Percentiles rank a stretch among this genome's conserved stretches.
phyloP scores from a whole-genome alignment of 805 yeast genomes.

The Candida succiphila region DNA sequence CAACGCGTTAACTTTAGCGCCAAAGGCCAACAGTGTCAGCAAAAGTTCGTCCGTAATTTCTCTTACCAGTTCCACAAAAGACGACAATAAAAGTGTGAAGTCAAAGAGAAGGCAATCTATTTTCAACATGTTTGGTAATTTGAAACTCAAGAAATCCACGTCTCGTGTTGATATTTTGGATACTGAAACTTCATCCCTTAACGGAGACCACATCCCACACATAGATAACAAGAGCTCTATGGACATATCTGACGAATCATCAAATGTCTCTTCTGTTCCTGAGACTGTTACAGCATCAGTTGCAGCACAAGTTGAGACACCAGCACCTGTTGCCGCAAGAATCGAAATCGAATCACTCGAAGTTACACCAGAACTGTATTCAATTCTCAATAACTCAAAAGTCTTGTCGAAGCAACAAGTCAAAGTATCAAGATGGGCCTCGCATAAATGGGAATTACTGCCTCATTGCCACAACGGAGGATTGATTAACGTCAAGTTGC shows the following conservation, averaged over 20 bases:
- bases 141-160: background rate
- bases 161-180: background rate
- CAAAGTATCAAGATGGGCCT: slow-evolving; percentile 16
- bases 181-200: background rate
- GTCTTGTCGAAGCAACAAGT: slow-evolving; percentile 13
- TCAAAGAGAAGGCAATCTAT: slow-evolving; percentile 16
- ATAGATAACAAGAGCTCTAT: too few species aligned
- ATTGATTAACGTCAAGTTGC: too few species aligned
- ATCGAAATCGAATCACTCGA: background rate
- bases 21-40: too few species aligned
- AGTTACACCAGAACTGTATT: slow-evolving; percentile 3
- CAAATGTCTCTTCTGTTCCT: background rate
- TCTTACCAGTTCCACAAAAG: too few species aligned
- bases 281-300: background rate
- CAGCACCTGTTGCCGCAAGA: background rate
- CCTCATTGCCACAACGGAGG: slow-evolving; percentile 3
- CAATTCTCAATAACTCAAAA: slow-evolving; percentile 4
- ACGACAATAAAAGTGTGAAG: background rate
- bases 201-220: background rate
- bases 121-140: slow-evolving; percentile 14
- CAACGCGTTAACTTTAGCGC: slow-evolving; percentile 8
- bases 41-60: too few species aligned
- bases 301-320: background rate
- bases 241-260: background rate
- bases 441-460: slow-evolving; percentile 20